Percentiles rank a stretch among this genome's conserved stretches.
phyloP scores from a whole-genome alignment of 1,284 basidiomycete species.

The Microbotryum scabiosae region DNA sequence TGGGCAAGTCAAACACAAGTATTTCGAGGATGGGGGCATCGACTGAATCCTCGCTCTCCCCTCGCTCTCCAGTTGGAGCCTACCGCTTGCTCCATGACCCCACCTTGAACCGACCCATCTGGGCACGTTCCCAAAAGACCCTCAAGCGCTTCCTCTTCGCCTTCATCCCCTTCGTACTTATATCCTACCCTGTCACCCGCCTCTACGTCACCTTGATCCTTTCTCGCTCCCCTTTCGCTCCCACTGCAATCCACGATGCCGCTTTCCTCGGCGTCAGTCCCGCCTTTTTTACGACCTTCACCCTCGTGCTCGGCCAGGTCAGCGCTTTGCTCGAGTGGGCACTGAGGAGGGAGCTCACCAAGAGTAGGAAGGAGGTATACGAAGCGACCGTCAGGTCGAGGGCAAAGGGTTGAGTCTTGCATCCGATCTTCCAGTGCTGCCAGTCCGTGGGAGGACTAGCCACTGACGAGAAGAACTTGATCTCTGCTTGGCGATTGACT shows the following conservation, averaged over 20 bases:
- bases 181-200: constrained; percentile 23
- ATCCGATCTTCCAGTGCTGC: not conserved
- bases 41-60: no score
- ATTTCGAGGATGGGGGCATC: not conserved
- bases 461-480: not conserved
- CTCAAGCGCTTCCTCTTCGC: constrained; percentile 14
- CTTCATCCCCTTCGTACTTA: constrained; percentile 13
- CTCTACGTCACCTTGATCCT: constrained; percentile 31
- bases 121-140: constrained; percentile 18
- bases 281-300: constrained; percentile 22
- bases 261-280: constrained; percentile 20
- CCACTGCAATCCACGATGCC: constrained; percentile 25
- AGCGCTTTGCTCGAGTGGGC: constrained; percentile 28
- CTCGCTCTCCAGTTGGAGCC: constrained; percentile 22
- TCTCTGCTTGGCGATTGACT: not conserved
- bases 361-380: constrained; percentile 30
- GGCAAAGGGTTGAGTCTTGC: constrained; percentile 27
- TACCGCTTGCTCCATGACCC: constrained; percentile 32
- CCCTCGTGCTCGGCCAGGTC: constrained; percentile 24
- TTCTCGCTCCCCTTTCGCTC: constrained; percentile 27
- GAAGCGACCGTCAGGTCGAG: constrained; percentile 28
- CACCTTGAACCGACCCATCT: constrained; percentile 29
- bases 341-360: constrained; percentile 25
- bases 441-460: not conserved
- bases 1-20: constrained; percentile 12